phyloP scores from a whole-genome alignment of 345 rosid genomes.

The Salix arbutifolia region DNA sequence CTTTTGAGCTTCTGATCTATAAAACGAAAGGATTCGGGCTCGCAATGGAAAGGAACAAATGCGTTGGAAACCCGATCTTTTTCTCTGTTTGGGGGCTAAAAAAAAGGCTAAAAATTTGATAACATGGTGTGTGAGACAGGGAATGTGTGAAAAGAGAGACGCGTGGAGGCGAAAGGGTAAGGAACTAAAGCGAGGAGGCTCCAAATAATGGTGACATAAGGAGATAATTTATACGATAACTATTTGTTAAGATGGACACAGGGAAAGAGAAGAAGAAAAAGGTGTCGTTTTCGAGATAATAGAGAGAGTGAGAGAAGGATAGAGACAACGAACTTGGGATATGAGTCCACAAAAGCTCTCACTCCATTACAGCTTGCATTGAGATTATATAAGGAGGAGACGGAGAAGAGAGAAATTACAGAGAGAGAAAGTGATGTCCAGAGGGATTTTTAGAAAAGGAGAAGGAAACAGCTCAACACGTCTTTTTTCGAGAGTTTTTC shows the following conservation, averaged over 20 bases:
- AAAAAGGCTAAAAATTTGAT: conserved; percentile 28
- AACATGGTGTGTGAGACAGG: conserved; percentile 37
- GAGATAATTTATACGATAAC: conserved; percentile 8
- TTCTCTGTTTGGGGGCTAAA: background rate
- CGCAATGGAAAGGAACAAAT: background rate
- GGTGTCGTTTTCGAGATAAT: background rate
- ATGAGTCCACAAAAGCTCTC: conserved; percentile 15
- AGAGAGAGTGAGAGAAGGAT: background rate
- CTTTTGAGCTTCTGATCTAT: conserved; percentile 5
- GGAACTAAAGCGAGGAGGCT: conserved; percentile 25
- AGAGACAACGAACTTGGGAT: background rate
- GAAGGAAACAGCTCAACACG: conserved; percentile 75
- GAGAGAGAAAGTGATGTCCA: conserved; percentile 5
- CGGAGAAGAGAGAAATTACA: background rate
- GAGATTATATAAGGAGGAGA: conserved; percentile 1
- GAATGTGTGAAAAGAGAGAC: conserved; percentile 14
- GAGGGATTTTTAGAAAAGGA: conserved; percentile 13
- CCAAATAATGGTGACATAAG: conserved; percentile 28
- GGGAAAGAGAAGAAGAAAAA: background rate
- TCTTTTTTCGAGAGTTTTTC: conserved; percentile 29
- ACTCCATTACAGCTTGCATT: conserved; percentile 48
- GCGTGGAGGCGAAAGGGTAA: conserved; percentile 33
- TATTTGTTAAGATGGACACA: background rate
- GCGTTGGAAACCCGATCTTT: background rate
- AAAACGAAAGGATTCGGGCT: background rate